phyloP scores from a whole-genome alignment of 2,329 filamentous ascomycete genomes.

The Alternaria sp. region DNA sequence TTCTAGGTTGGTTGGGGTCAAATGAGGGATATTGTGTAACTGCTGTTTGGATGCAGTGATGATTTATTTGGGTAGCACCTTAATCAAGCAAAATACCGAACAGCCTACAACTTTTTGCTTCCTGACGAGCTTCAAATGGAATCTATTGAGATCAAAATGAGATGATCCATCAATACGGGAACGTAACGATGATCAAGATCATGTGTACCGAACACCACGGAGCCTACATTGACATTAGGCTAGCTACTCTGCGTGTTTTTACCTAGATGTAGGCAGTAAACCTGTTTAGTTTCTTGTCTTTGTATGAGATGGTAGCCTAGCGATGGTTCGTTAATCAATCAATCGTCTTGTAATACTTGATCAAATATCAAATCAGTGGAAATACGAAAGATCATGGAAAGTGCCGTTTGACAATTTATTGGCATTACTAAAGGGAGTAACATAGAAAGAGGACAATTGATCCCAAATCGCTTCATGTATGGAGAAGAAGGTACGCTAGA shows the following conservation, averaged over 20 bases:
- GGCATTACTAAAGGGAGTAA: conserved; percentile 38
- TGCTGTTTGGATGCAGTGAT: background rate
- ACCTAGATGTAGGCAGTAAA: background rate
- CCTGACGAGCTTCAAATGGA: no score
- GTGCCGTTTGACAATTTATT: conserved; percentile 26
- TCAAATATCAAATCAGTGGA: background rate
- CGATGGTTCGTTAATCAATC: background rate
- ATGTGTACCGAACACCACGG: no score
- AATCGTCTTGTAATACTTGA: background rate
- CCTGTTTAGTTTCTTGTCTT: background rate
- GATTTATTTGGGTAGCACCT: background rate
- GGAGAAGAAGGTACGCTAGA: conserved; percentile 18
- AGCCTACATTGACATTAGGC: background rate
- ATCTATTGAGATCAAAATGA: no score
- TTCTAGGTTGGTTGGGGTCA: background rate
- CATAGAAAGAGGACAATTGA: conserved; percentile 34
- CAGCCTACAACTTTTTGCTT: no score
- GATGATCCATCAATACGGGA: no score
- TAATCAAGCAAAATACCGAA: no score
- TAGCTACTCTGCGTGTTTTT: accelerated
- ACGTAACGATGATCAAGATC: no score
- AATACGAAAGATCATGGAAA: background rate
- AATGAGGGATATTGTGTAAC: background rate
- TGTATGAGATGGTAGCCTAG: background rate
- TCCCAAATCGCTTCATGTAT: conserved; percentile 35